Evolutionary conservation across 306 rosid species (phyloP).

Genomic region (Cucumis sativus): Cucumber_9930_V3 NC_026661.2:13703001-13703500

Average conservation of each 20-base stretch:
- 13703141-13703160: constrained; percentile 29
- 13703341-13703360: constrained; percentile 9
- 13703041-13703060: not conserved
- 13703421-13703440: not conserved
- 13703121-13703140: constrained; percentile 7
- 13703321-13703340: constrained; percentile 25
- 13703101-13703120: not conserved
- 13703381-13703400: not conserved
- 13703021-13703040: not conserved
- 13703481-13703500: not conserved
- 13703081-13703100: not conserved
- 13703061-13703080: not conserved
- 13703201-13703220: constrained; percentile 24
- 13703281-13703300: constrained; percentile 21
- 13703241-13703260: constrained; percentile 12
- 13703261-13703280: constrained; percentile 24
- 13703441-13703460: not conserved
- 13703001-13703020: not conserved
- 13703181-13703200: constrained; percentile 25
- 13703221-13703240: constrained; percentile 21
- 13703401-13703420: not conserved
- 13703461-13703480: not conserved
- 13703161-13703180: constrained; percentile 22
- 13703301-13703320: constrained; percentile 24
- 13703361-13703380: not conserved